Conservation (phyloP, 2,329 filamentous ascomycete species). For the Paraphaeosphaeria minitans region DNA sequence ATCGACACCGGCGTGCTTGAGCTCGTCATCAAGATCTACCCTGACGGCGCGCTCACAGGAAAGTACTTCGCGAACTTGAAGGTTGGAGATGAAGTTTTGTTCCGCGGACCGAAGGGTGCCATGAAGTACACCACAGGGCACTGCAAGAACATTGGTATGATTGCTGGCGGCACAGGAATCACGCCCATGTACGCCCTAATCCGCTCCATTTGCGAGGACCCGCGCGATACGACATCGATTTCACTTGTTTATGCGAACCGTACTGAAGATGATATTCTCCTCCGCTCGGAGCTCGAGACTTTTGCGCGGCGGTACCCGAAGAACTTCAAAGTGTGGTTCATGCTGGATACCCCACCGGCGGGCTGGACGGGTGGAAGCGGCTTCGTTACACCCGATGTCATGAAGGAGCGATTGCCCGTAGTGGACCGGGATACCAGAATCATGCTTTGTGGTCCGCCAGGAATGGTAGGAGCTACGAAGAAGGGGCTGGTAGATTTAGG, state of each 20-base stretch:
- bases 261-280: slow-evolving; percentile 63
- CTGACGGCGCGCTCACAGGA: slow-evolving; percentile 56
- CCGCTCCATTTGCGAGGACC: slow-evolving; percentile 66
- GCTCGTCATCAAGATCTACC: slow-evolving; percentile 59
- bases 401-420: slow-evolving; percentile 56
- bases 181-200: slow-evolving; percentile 68
- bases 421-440: slow-evolving; percentile 57
- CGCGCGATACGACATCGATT: slow-evolving; percentile 62
- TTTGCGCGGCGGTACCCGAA: slow-evolving; percentile 61
- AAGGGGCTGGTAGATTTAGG: slow-evolving; percentile 52
- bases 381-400: slow-evolving; percentile 52
- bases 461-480: slow-evolving; percentile 64
- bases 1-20: slow-evolving; percentile 64
- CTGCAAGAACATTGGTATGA: slow-evolving; percentile 58
- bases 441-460: slow-evolving; percentile 66
- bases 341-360: slow-evolving; percentile 49
- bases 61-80: slow-evolving; percentile 55
- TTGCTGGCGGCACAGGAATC: slow-evolving; percentile 39
- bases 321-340: slow-evolving; percentile 59
- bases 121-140: slow-evolving; percentile 54
- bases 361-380: slow-evolving; percentile 15
- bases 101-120: slow-evolving; percentile 63
- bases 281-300: slow-evolving; percentile 60
- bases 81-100: slow-evolving; percentile 56
- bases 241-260: slow-evolving; percentile 65